Base-by-base conservation (phyloP, 2,329 filamentous ascomycete genomes). In the Penicillium sumatraense region DNA sequence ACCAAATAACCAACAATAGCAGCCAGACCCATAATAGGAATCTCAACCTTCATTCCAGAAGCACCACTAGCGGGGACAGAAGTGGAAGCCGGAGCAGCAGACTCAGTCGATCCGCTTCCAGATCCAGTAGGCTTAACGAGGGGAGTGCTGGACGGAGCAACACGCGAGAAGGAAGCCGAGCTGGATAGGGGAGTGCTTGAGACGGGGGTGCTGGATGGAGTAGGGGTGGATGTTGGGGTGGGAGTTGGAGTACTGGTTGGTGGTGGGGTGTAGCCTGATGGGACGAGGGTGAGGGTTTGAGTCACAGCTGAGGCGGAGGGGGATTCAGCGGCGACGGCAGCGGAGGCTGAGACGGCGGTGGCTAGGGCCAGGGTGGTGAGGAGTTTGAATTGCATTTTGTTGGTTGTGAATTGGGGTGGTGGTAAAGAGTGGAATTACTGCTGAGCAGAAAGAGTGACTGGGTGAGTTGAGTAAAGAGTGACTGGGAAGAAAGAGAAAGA, bases 331-430 rank as follows among this genome's bases (percentile, higher is more conserved):
- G 68, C 71, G 21, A 70, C 56, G 31, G 68, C 66, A 47, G 70
- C 48, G 14, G 70, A 69, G 27, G 65, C 61, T 29, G 72, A 53
- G 45, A 64, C 66, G 27, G 65, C 61, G 29, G 72, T 53, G 45
- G 64, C 66, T 38, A 67, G 62, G 26, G 60, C 57, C 42, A 67
- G 57, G 49, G 73, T 55, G 31, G 72, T 44, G 49, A 74, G 56
- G 54, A 67, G 53, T 58, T 73, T 75, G 65, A 74, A 63, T 42
- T 72, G 65, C 72, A 75, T 75, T 42, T 31, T 57, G 27, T 54
- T 47, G 46, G 23, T 52, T 40, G 36, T 40, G 16, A 18, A 18
- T 40, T 40, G 16, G 16, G 3, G 18, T 8, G 20, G 6, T 23
- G 36, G 9, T 40, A 9, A 18, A n/a, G 16, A 18, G 10, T 36